Conservation (phyloP, 1,284 basidiomycete species). For the Cystobasidium pallidum region DNA sequence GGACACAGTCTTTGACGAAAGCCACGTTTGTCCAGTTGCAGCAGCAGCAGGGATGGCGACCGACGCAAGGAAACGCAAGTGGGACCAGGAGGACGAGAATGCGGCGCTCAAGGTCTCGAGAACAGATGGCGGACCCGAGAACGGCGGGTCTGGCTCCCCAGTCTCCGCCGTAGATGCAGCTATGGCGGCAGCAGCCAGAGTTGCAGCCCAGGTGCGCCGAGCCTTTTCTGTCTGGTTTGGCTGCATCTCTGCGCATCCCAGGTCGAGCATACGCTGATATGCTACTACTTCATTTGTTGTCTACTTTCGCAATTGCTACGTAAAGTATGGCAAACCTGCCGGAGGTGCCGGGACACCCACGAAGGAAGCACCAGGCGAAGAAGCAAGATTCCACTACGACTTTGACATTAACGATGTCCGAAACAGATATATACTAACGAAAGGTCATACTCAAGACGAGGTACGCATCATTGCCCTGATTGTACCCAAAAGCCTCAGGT, state of each 20-base stretch:
- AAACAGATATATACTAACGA: slow-evolving; percentile 94
- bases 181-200: slow-evolving; percentile 37
- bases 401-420: slow-evolving; percentile 97
- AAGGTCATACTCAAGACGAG: slow-evolving; percentile 87
- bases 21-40: background rate
- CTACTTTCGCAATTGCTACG: background rate
- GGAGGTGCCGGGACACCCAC: slow-evolving; percentile 28
- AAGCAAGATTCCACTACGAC: slow-evolving; percentile 70
- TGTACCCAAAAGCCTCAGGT: too few species aligned
- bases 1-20: background rate
- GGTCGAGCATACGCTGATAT: background rate
- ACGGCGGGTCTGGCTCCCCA: slow-evolving; percentile 31
- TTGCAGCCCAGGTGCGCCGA: slow-evolving; percentile 38
- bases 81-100: slow-evolving; percentile 39
- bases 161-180: slow-evolving; percentile 35
- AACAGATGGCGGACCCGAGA: slow-evolving; percentile 9
- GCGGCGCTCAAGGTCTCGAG: slow-evolving; percentile 21
- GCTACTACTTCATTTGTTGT: background rate
- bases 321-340: slow-evolving; percentile 32
- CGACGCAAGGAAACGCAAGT: slow-evolving; percentile 41
- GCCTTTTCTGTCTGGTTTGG: background rate
- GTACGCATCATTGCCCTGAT: slow-evolving; percentile 61
- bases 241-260: background rate
- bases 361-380: slow-evolving; percentile 11
- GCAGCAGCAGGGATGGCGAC: slow-evolving; percentile 8